phyloP scores from a whole-genome alignment of 768 basidiomycete genomes.

The Termitomyces sp. region DNA sequence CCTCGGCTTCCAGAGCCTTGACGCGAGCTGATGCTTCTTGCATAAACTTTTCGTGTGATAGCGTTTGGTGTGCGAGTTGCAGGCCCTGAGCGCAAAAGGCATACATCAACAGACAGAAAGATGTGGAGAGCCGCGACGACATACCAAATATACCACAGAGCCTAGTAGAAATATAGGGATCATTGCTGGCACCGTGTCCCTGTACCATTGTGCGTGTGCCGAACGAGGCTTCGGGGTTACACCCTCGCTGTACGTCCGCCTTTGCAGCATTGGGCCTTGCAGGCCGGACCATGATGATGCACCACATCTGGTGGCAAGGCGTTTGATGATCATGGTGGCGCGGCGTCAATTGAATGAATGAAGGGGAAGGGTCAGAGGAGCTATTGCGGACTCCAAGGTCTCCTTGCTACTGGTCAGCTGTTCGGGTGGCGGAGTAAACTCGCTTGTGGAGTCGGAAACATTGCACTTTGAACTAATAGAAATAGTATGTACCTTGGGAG shows the following conservation, averaged over 20 bases:
- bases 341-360: conserved; percentile 2
- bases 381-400: conserved; percentile 5
- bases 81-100: conserved; percentile 47
- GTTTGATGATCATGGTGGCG: conserved; percentile 15
- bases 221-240: conserved; percentile 31
- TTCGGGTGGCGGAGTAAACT: conserved; percentile 10
- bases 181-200: conserved; percentile 71
- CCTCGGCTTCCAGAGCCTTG: conserved; percentile 56
- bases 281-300: conserved; percentile 6
- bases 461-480: background rate
- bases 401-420: conserved; percentile 14
- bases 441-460: conserved; percentile 10
- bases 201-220: conserved; percentile 66
- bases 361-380: background rate
- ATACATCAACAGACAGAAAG: conserved; percentile 1
- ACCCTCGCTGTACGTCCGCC: conserved; percentile 18
- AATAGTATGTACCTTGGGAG: background rate
- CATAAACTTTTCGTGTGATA: conserved; percentile 73
- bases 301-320: conserved; percentile 17
- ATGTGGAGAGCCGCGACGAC: conserved; percentile 14
- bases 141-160: conserved; percentile 75
- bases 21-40: conserved; percentile 58
- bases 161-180: conserved; percentile 76
- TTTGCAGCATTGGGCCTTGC: conserved; percentile 11
- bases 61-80: conserved; percentile 57